Percentiles rank a stretch among this genome's conserved stretches.
Conservation (phyloP, 768 basidiomycete species). For the Chiua virens region DNA sequence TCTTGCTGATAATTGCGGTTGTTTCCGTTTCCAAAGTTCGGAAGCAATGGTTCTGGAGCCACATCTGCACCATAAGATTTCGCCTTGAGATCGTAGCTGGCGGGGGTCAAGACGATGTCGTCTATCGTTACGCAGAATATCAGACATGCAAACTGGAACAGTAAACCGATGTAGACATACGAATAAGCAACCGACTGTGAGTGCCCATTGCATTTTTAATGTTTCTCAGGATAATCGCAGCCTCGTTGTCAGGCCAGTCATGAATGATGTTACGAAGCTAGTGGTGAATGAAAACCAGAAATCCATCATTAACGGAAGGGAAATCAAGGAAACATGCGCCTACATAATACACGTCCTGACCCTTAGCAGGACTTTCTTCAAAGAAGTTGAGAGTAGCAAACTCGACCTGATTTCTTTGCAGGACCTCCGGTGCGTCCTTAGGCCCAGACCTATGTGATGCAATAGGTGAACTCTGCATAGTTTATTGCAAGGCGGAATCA, state of each 20-base stretch:
- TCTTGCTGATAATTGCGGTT: constrained; percentile 31
- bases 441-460: constrained; percentile 27
- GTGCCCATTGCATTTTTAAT: constrained; percentile 24
- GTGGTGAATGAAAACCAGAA: not conserved
- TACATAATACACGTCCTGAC: constrained; percentile 34
- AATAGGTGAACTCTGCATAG: not conserved
- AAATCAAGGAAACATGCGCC: constrained; percentile 12
- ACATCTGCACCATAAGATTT: constrained; percentile 2
- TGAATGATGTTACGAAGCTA: constrained; percentile 26
- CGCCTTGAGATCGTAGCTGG: no score
- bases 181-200: constrained; percentile 27
- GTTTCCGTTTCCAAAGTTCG: constrained; percentile 34
- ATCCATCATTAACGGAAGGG: not conserved
- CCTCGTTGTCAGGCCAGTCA: constrained; percentile 29
- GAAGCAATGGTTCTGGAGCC: constrained; percentile 30
- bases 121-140: not conserved
- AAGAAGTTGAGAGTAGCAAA: constrained; percentile 34
- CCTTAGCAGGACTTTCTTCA: constrained; percentile 24
- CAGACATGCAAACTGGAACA: not conserved
- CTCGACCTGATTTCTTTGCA: constrained; percentile 24
- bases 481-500: not conserved
- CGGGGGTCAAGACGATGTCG: no score
- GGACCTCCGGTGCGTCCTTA: constrained; percentile 24
- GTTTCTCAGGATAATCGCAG: constrained; percentile 21
- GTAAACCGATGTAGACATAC: constrained; percentile 14